phyloP scores from a whole-genome alignment of 345 rosid species.

The Arabis alpina region DNA sequence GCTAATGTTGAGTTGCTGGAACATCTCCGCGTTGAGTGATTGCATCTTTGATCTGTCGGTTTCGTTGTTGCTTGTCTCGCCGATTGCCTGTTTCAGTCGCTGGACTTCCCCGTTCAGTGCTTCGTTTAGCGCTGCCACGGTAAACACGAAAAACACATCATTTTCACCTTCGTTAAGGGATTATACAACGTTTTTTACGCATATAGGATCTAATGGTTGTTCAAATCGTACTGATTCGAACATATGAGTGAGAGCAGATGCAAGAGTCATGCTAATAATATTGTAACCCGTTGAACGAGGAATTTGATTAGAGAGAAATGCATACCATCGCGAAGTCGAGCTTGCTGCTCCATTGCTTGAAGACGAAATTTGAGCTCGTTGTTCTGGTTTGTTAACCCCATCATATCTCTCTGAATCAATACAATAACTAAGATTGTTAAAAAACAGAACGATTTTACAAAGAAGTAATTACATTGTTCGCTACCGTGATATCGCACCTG shows the following conservation, averaged over 20 bases:
- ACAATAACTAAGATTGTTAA: constrained; percentile 16
- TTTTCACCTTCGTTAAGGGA: background rate
- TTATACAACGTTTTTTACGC: background rate
- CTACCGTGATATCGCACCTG: constrained; percentile 52
- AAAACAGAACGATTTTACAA: background rate
- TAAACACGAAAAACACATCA: background rate
- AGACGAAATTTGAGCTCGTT: constrained; percentile 94
- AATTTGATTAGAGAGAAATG: constrained; percentile 1
- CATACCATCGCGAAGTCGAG: constrained; percentile 86
- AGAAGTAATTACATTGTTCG: too few species aligned
- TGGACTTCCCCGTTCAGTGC: constrained; percentile 55
- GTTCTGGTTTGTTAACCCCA: constrained; percentile 89
- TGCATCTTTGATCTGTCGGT: constrained; percentile 43
- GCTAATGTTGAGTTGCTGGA: constrained; percentile 45
- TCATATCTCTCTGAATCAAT: constrained; percentile 76
- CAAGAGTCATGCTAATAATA: background rate
- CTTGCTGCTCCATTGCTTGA: constrained; percentile 99
- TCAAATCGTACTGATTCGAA: background rate
- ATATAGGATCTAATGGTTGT: background rate
- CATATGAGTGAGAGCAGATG: background rate
- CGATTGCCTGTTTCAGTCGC: constrained; percentile 46
- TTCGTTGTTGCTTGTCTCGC: constrained; percentile 43
- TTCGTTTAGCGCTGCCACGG: constrained; percentile 58
- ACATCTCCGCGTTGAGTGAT: constrained; percentile 42
- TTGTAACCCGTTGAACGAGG: background rate